These are phyloP conservation scores for Lyophyllum decastes DNA, from an alignment of 768 basidiomycete species.

Conservation along the genomic window DNA sequence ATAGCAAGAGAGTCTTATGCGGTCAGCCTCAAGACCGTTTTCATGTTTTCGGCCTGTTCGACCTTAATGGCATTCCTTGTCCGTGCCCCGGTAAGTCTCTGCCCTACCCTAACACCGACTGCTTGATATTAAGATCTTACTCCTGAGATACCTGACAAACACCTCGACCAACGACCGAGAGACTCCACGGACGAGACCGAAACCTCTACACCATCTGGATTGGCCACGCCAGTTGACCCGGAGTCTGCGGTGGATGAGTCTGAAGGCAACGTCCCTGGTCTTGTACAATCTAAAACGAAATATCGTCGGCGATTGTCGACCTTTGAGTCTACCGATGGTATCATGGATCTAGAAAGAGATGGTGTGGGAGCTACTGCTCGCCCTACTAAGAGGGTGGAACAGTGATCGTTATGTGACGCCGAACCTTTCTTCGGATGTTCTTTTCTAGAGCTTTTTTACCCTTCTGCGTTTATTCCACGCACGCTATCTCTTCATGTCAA, in stretches of 20 bases:
- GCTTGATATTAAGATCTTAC: neutral
- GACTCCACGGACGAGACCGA: too few species aligned
- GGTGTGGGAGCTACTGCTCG: neutral
- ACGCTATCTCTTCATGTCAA: too few species aligned
- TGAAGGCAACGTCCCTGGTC: constrained; percentile 22
- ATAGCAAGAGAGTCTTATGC: constrained; percentile 63
- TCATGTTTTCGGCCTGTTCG: constrained; percentile 57
- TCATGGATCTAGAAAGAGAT: constrained; percentile 50
- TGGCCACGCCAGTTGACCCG: constrained; percentile 19
- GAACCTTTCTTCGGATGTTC: too few species aligned
- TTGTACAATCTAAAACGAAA: constrained; percentile 9
- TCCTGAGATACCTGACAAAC: neutral
- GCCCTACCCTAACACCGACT: neutral
- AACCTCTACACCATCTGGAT: constrained; percentile 1
- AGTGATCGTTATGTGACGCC: neutral
- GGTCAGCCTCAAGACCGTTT: constrained; percentile 60
- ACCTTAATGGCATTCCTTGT: constrained; percentile 61
- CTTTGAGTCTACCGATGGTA: constrained; percentile 48
- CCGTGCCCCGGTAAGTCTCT: constrained; percentile 54
- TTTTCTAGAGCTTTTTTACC: too few species aligned
- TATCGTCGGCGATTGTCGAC: constrained; percentile 45
- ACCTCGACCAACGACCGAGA: neutral
- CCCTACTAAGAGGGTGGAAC: neutral
- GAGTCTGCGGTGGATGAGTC: constrained; percentile 14
- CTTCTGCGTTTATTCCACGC: neutral